Conservation (phyloP, 495 filamentous ascomycete genomes). For the Diplogelasinospora grovesii region DNA sequence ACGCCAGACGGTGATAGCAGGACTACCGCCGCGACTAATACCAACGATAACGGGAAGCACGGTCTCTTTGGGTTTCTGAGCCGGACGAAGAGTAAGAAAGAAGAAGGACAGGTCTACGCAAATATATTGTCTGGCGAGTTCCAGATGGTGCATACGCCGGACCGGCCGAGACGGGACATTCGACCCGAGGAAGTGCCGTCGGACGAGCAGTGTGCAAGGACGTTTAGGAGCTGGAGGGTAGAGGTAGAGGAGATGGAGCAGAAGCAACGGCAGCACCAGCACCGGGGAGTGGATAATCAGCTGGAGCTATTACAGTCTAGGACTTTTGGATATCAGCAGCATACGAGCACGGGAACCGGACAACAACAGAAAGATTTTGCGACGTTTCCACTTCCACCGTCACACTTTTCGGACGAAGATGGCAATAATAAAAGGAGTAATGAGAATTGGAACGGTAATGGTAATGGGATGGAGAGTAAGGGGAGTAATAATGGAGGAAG, state of each 20-base stretch:
- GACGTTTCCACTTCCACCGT: no score
- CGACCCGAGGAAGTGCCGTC: constrained; percentile 14
- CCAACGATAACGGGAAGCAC: no score
- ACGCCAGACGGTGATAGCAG: no score
- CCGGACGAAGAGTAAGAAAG: constrained; percentile 5
- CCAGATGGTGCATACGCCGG: constrained; percentile 23
- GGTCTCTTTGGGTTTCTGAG: no score
- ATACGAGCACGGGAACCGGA: no score
- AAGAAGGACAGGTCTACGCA: no score
- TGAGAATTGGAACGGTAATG: neutral
- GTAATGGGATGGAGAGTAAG: neutral
- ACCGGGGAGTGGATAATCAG: neutral
- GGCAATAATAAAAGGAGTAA: no score
- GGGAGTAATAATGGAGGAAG: neutral
- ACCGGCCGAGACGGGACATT: constrained; percentile 12
- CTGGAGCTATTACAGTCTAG: neutral
- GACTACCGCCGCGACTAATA: no score
- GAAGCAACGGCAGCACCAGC: constrained; percentile 1
- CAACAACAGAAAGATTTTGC: neutral
- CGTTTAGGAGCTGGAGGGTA: no score
- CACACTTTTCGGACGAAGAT: no score
- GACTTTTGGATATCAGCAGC: no score
- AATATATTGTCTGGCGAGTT: constrained; percentile 10
- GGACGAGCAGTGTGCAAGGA: constrained; percentile 26
- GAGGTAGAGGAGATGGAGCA: constrained; percentile 12